phyloP scores from a whole-genome alignment of 148 eudicot species.

The Silene latifolia region DNA sequence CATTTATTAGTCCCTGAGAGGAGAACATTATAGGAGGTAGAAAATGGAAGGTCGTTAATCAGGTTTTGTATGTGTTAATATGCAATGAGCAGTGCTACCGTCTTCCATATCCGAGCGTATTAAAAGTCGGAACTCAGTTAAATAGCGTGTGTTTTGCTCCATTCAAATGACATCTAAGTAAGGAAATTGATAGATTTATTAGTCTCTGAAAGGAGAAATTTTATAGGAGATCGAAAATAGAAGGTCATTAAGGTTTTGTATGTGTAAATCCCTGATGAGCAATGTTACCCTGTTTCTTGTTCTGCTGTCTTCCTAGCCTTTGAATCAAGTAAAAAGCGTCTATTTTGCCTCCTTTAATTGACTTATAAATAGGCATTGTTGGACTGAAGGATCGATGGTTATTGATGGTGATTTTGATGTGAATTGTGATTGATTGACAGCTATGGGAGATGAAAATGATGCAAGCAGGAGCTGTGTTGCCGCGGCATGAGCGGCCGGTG shows the following conservation, averaged over 20 bases:
- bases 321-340: not conserved
- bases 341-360: not conserved
- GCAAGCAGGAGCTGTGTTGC: conserved; percentile 77
- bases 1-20: not conserved
- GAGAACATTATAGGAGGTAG: not conserved
- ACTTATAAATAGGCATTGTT: not conserved
- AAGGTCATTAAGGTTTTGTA: too few relatives aligned
- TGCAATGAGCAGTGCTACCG: not conserved
- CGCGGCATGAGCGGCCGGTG: conserved; percentile 65
- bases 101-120: not conserved
- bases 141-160: not conserved
- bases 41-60: not conserved
- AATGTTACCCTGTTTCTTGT: too few relatives aligned
- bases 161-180: not conserved
- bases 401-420: conserved; percentile 14
- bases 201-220: too few relatives aligned
- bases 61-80: too few relatives aligned
- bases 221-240: too few relatives aligned
- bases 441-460: conserved; percentile 91
- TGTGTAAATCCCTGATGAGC: too few relatives aligned
- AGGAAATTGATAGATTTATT: not conserved
- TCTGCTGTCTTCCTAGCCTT: too few relatives aligned
- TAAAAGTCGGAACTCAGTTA: not conserved
- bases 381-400: conserved; percentile 4
- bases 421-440: conserved; percentile 33